Percentiles rank a stretch among this genome's conserved stretches.
These are phyloP conservation scores for Paramyrothecium roridum DNA, from an alignment of 2,329 filamentous ascomycete genomes.

Conservation along the genomic window DNA sequence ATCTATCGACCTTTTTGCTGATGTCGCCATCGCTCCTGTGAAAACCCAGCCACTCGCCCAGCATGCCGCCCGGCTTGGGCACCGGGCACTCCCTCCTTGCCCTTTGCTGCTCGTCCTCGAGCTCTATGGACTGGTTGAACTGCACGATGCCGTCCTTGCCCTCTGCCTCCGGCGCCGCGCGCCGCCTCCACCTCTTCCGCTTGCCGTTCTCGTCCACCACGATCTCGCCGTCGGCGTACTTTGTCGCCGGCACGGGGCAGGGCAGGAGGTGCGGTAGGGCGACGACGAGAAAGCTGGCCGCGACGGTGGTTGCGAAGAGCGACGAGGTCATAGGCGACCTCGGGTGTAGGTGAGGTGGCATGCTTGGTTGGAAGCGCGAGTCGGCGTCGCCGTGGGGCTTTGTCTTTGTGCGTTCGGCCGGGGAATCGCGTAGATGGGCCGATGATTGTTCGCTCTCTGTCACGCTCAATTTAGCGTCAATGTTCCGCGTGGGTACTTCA, in stretches of 20 bases:
- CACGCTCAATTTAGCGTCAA: not conserved
- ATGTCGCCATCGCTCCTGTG: constrained; percentile 31
- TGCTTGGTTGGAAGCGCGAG: constrained; percentile 32
- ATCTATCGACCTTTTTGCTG: constrained; percentile 17
- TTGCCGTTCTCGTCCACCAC: constrained; percentile 42
- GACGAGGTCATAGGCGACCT: constrained; percentile 90
- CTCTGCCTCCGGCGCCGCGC: constrained; percentile 25
- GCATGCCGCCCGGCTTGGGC: constrained; percentile 78
- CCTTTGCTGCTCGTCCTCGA: constrained; percentile 24
- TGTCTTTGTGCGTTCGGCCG: not conserved
- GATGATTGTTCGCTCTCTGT: not conserved
- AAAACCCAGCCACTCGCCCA: constrained; percentile 75
- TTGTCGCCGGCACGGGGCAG: constrained; percentile 77
- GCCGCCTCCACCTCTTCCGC: constrained; percentile 40
- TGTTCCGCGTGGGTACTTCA: not conserved
- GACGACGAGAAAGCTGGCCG: constrained; percentile 89
- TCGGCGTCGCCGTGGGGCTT: constrained; percentile 2
- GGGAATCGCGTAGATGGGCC: not conserved
- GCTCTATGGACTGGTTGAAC: constrained; percentile 35
- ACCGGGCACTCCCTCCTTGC: constrained; percentile 79
- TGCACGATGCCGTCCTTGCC: constrained; percentile 45
- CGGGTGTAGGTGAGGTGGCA: constrained; percentile 89
- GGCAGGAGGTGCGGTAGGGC: constrained; percentile 86
- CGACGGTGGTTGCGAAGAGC: constrained; percentile 89
- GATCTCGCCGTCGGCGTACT: constrained; percentile 68